Evolutionary conservation across 2,329 filamentous ascomycete genomes (phyloP), one percentile per base, ranked within the genome.

Genomic region (Verticillium zaregamsianum): DNA sequence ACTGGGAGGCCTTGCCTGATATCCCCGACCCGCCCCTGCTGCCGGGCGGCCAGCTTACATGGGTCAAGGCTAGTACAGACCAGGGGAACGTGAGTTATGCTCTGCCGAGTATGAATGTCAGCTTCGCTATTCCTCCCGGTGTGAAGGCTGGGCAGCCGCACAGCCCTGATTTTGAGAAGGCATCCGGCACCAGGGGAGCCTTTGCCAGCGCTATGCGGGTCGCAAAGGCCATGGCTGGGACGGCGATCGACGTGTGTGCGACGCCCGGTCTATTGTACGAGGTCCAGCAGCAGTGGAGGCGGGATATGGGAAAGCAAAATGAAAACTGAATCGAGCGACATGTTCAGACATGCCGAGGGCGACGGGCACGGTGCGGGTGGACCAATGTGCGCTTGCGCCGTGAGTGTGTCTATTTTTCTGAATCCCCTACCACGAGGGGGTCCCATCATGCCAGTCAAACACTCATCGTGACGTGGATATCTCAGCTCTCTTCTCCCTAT

Each of bases 61-160:
- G 82, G 61, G 80, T 78, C n/a, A 78, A 76, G 67, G 84, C 84
- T 5, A 85, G 82, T 65, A 86, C 83, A 0, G 85, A 88, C 67
- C 83, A 86, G 71, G 86, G 85, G 0, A 79, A 88, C 64, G 71
- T 87, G 60, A 85, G 81, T 65, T 81, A 87, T 66, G 81, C 77
- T 1, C 78, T 86, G 75, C 86, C 85, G 45, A 83, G 80, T 59
- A 69, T 88, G 40, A 82, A 77, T 61, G 74, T 78, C 1, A 79
- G 79, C 7, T 87, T 86, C 67, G 75, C 76, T 31, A 84, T 86
- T 62, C 74, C 72, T 17, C 77, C 82, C 3, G 78, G 66, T 7
- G 45, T 52, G 9, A 58, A 61, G 2, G 54, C 40, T 7, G 66
- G 66, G 4, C 66, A 62, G 9, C 66, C 66, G 20, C 69, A 70